Evolutionary conservation across 2,329 filamentous ascomycete species (phyloP), one percentile per base, ranked within the genome.

Genomic region (Trichophyton simii): DNA sequence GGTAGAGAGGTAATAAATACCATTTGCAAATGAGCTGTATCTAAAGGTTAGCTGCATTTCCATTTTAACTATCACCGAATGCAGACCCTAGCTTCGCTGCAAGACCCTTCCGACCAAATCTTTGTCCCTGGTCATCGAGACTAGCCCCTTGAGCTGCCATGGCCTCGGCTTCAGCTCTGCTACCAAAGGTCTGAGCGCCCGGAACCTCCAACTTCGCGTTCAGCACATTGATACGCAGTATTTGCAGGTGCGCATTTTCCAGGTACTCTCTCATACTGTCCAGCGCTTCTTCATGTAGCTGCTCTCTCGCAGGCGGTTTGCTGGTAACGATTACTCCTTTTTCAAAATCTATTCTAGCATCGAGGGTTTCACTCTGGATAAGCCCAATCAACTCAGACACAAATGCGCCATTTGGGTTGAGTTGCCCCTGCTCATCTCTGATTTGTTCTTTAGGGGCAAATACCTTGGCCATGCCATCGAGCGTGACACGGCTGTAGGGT

Each of bases 401-500:
- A 55, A 78, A 77, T 5, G 72, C 68, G 0, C 73, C 74, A 15
- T 66, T 36, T 13, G 59, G 11, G 31, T 64, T 60, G 15, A 60
- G 25, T 22, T 34, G 31, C 20, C 60, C 61, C 22, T 62, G 22
- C 67, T 25, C 80, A 76, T 68, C 91, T 55, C 92, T 84, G 3
- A 82, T 80, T 64, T 80, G 76, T 3, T 82, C 82, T 0, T 83
- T 77, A 1, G 80, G 77, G 0, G 84, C 85, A 72, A 99, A 97
- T 1, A 89, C 86, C 41, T 82, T 79, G 7, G 88, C 84, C 78
- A 99, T 83, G 63, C 85, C 90, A 20, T 86, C 81, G 3, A 97
- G 79, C 0, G 88, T 91, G 64, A 96, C 90, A 66, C 86, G 87
- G 48, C 87, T 95, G 73, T 95, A 99, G 0, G 94, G 91, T 25